phyloP scores from a whole-genome alignment of 2,329 filamentous ascomycete genomes.

The Exophiala spinifera region DNA sequence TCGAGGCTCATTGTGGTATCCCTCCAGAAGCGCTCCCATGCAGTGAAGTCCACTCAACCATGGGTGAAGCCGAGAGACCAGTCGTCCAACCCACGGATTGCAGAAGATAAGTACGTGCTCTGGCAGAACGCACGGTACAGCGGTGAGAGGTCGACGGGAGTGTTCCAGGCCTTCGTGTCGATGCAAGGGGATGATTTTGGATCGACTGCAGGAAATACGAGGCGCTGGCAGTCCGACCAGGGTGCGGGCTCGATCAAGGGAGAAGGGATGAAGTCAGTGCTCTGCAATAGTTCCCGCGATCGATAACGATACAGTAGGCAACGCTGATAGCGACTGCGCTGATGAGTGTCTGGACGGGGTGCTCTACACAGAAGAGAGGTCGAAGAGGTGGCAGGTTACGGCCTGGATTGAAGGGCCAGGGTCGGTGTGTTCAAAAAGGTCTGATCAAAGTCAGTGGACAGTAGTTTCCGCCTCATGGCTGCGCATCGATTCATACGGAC shows the following conservation, averaged over 20 bases:
- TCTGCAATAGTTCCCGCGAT: neutral
- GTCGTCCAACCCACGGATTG: constrained; percentile 3
- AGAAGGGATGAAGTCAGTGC: constrained; percentile 6
- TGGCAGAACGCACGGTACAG: constrained; percentile 8
- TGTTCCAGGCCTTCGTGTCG: no score
- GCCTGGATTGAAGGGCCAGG: neutral
- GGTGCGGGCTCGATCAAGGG: constrained; percentile 6
- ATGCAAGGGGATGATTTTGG: neutral
- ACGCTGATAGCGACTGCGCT: neutral
- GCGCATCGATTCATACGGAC: constrained; percentile 3
- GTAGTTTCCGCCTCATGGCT: constrained; percentile 9
- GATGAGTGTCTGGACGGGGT: neutral
- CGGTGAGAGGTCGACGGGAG: constrained; percentile 1
- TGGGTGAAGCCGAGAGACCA: constrained; percentile 8
- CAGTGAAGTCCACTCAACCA: constrained; percentile 15
- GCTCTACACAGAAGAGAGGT: neutral
- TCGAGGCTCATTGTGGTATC: constrained; percentile 24
- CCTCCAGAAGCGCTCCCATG: constrained; percentile 15
- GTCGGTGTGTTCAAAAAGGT: neutral
- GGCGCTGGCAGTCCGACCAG: constrained; percentile 15
- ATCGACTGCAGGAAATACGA: constrained; percentile 6
- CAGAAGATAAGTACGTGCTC: constrained; percentile 1
- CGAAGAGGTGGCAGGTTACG: neutral
- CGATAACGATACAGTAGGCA: neutral
- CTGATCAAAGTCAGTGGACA: neutral